Conservation (phyloP, 164 flowering plant species). For the Vitis cinerea region DNA sequence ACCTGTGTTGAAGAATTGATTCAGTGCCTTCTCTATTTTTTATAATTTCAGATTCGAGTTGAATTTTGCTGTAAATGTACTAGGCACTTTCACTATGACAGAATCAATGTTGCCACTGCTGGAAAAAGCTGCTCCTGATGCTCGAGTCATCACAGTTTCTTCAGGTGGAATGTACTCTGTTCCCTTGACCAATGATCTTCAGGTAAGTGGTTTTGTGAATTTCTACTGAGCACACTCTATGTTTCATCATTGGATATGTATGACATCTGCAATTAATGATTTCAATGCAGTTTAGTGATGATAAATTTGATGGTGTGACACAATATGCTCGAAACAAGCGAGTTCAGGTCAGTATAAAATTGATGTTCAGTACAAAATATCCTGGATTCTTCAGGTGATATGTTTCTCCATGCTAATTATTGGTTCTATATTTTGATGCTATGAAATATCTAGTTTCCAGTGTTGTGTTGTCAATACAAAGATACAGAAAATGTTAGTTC, state of each 20-base stretch:
- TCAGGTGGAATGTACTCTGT: constrained; percentile 93
- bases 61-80: constrained; percentile 87
- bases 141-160: constrained; percentile 87
- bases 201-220: constrained; percentile 35
- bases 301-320: constrained; percentile 57
- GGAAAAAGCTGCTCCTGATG: constrained; percentile 89
- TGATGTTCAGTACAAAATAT: not conserved
- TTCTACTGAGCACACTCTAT: not conserved
- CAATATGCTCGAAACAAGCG: constrained; percentile 95
- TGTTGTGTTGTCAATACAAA: too few species aligned
- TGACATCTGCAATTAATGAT: not conserved
- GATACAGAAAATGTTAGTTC: too few species aligned
- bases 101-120: constrained; percentile 78
- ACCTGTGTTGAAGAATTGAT: constrained; percentile 11
- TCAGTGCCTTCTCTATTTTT: not conserved
- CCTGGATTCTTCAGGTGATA: too few species aligned
- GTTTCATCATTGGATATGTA: not conserved
- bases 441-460: too few species aligned
- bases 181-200: constrained; percentile 73
- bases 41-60: constrained; percentile 61
- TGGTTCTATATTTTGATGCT: too few species aligned
- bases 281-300: constrained; percentile 55
- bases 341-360: constrained; percentile 63
- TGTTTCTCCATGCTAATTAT: too few species aligned
- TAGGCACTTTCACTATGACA: constrained; percentile 77